Evolutionary conservation across 202 grass and related monocot genomes (phyloP).

Genomic region (Setaria viridis): DNA sequence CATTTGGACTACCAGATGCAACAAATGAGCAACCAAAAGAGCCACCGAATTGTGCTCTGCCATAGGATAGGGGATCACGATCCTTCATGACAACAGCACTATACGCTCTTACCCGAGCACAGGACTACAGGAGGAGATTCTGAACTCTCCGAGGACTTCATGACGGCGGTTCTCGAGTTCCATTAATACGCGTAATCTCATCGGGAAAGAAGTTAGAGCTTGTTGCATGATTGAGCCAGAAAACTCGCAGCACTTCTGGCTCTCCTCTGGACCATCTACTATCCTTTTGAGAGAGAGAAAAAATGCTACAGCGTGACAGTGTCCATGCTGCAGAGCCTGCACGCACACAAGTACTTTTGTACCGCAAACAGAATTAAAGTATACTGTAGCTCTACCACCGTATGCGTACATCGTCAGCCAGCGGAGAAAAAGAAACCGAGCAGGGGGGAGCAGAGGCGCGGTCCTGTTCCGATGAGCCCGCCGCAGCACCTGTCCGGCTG

Average conservation of each 20-base stretch:
- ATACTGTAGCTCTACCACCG: not conserved
- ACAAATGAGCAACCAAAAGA: not conserved
- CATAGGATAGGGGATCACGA: not conserved
- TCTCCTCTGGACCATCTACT: conserved; percentile 1
- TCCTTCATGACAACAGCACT: not conserved
- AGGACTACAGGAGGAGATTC: not conserved
- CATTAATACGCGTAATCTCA: conserved; percentile 19
- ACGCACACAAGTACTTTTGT: not conserved
- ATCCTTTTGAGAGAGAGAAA: not conserved
- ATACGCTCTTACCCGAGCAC: not conserved
- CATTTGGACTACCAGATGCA: not conserved
- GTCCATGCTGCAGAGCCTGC: not conserved
- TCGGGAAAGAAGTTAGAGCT: conserved; percentile 26
- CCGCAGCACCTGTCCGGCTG: conserved; percentile 2
- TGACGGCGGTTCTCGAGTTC: not conserved
- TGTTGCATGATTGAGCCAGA: conserved; percentile 18
- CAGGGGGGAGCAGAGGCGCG: not conserved
- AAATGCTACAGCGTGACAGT: not conserved
- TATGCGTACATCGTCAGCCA: not conserved
- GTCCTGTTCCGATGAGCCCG: not conserved
- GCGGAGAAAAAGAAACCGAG: not conserved
- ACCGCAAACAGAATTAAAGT: not conserved
- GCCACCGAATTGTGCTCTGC: not conserved
- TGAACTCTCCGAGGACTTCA: not conserved
- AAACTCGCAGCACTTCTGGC: not conserved